These are phyloP conservation scores for Drechslerella dactyloides DNA, from an alignment of 2,329 filamentous ascomycete genomes.

Conservation along the genomic window DNA sequence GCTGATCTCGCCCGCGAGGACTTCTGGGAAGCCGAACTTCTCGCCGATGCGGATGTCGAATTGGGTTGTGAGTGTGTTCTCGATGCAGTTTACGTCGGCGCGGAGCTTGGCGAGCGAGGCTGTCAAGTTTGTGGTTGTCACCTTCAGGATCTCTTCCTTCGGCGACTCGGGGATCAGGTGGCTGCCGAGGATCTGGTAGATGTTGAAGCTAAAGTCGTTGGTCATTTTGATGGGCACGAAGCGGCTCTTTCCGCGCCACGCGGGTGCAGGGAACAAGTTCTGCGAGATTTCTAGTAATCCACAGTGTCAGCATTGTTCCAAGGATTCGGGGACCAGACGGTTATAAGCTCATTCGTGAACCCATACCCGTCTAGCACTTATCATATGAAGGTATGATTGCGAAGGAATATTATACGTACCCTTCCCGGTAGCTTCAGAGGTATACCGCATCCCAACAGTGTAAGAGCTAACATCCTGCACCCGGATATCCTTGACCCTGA, in stretches of 20 bases:
- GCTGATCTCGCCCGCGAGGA: constrained; percentile 76
- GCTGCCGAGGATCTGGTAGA: constrained; percentile 55
- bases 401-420: no score
- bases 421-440: constrained; percentile 63
- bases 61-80: constrained; percentile 79
- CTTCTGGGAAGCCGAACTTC: constrained; percentile 78
- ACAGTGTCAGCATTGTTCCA: constrained; percentile 51
- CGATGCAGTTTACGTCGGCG: constrained; percentile 77
- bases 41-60: constrained; percentile 75
- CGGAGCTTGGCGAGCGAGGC: constrained; percentile 78
- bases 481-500: constrained; percentile 96
- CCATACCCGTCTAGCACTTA: no score
- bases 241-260: constrained; percentile 78
- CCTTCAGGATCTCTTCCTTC: constrained; percentile 68
- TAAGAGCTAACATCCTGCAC: constrained; percentile 79
- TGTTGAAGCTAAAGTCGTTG: constrained; percentile 74
- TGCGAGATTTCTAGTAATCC: constrained; percentile 71
- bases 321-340: not conserved
- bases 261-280: constrained; percentile 80
- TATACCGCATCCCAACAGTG: constrained; percentile 76
- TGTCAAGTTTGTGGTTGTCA: constrained; percentile 85
- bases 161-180: constrained; percentile 16
- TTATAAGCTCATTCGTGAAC: no score
- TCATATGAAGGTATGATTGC: no score
- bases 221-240: constrained; percentile 79